Evolutionary conservation across 139 green algal genomes (phyloP), one percentile per base, ranked within the genome.

Genomic region (Desmodesmus armatus): DNA sequence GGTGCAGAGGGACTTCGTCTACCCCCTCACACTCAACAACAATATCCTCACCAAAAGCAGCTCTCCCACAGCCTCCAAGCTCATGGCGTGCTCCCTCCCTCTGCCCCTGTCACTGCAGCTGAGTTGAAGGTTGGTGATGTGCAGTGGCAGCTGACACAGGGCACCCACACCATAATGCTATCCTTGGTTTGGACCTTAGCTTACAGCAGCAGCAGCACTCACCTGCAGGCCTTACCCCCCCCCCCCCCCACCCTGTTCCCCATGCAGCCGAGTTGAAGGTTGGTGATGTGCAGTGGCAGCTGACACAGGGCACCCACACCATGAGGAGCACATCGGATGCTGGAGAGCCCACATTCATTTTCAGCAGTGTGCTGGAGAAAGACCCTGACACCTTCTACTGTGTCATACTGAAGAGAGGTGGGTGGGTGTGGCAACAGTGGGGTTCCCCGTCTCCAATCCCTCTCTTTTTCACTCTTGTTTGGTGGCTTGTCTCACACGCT

Each of bases 301-400:
- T 71, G 29, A 27, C 6, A n/a, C 39, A 27, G 62, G 62, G 62
- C 29, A 71, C 29, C 62, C 62, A 43, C 62, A 71, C 62, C 5
- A 71, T 71, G 62, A n/a, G 31, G 13, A 71, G 44, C 29, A 7
- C 62, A 9, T 77, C 58, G 9, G 47, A 62, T 41, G 65, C 66
- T n/a, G 65, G 58, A 6, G 79, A 85, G 65, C 79, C 79, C 6
- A 71, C 65, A 13, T 78, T 78, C 79, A 85, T 85, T 44, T 85
- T 85, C 66, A 78, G 63, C 25, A 47, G 35, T 19, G 65, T 85
- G 19, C 9, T 53, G 0, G 65, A 78, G 29, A 44, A 41, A 3
- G 47, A 85, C 11, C 23, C 13, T n/a, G 79, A 85, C 21, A 76
- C 66, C 5, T 85, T 85, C 43, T 85, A 85, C 65, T 85, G 79